A percentile compares a stretch with the other conserved stretches of the same genome.
phyloP scores from a whole-genome alignment of 2,329 filamentous ascomycete species.

The Aspergillus sp. region DNA sequence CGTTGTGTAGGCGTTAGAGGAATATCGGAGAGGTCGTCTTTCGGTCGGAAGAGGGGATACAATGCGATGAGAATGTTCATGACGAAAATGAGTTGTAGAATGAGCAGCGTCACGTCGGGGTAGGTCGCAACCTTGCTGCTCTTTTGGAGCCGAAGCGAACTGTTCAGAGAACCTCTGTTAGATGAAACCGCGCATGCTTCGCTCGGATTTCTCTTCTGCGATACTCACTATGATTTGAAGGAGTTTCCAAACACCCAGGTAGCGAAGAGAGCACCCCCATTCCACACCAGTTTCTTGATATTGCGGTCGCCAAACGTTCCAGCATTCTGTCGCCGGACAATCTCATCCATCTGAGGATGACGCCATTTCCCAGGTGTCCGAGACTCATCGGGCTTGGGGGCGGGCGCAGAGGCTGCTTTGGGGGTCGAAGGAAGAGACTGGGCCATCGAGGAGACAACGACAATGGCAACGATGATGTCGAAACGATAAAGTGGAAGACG shows the following conservation, averaged over 20 bases:
- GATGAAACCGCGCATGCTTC: background rate
- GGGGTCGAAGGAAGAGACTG: conserved; percentile 43
- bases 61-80: conserved; percentile 71
- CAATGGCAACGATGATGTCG: background rate
- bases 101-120: conserved; percentile 49
- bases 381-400: conserved; percentile 29
- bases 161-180: conserved; percentile 21
- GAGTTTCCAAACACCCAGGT: conserved; percentile 47
- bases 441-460: conserved; percentile 30
- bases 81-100: conserved; percentile 62
- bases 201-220: background rate
- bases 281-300: conserved; percentile 67
- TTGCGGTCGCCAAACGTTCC: conserved; percentile 78
- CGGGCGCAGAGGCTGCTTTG: conserved; percentile 26
- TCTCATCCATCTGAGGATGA: conserved; percentile 85
- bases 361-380: conserved; percentile 74
- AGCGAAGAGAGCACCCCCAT: conserved; percentile 55
- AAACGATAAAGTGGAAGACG: conserved; percentile 4
- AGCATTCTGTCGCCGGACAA: conserved; percentile 75
- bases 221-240: conserved; percentile 38
- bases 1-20: conserved; percentile 88
- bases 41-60: conserved; percentile 67
- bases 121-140: conserved; percentile 39
- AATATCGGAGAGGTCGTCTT: conserved; percentile 83
- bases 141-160: conserved; percentile 36